phyloP scores from a whole-genome alignment of 2,329 filamentous ascomycete genomes.

The Fusarium caatingaense region DNA sequence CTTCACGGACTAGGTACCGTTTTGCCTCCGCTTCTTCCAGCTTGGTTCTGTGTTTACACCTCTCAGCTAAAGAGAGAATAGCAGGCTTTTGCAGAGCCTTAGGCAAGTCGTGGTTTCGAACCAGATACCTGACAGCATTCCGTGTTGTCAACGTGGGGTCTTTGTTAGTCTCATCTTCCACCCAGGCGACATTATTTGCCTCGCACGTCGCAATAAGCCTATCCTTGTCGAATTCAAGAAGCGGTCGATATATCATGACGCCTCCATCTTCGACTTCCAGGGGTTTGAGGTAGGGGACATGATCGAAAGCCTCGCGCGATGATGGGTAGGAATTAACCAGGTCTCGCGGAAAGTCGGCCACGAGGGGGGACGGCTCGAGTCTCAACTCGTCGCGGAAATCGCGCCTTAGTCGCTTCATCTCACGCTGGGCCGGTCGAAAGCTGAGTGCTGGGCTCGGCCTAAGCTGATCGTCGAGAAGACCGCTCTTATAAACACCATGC shows the following conservation, averaged over 20 bases:
- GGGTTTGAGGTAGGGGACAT: constrained; percentile 50
- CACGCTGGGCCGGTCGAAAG: constrained; percentile 48
- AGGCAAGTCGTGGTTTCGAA: constrained; percentile 70
- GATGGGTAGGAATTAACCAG: constrained; percentile 46
- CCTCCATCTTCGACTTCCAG: constrained; percentile 71
- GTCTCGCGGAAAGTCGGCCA: constrained; percentile 26
- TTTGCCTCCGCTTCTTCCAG: constrained; percentile 65
- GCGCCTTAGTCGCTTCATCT: constrained; percentile 47
- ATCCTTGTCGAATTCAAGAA: constrained; percentile 77
- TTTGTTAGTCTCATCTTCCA: constrained; percentile 85
- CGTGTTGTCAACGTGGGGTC: constrained; percentile 81
- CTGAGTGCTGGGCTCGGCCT: constrained; percentile 52
- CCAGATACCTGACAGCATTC: constrained; percentile 81
- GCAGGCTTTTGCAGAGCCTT: constrained; percentile 73
- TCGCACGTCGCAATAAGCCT: constrained; percentile 80
- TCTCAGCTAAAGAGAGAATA: constrained; percentile 70
- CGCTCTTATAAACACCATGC: constrained; percentile 76
- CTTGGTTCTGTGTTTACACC: constrained; percentile 58
- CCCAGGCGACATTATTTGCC: constrained; percentile 75
- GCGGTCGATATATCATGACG: constrained; percentile 73
- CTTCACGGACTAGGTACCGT: constrained; percentile 61
- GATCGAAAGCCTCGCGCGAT: constrained; percentile 28
- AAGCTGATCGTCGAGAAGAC: constrained; percentile 62
- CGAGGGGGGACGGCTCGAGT: constrained; percentile 35
- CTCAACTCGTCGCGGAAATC: constrained; percentile 45